Conservation (phyloP, 495 filamentous ascomycete species). For the Bacidia gigantensis region DNA sequence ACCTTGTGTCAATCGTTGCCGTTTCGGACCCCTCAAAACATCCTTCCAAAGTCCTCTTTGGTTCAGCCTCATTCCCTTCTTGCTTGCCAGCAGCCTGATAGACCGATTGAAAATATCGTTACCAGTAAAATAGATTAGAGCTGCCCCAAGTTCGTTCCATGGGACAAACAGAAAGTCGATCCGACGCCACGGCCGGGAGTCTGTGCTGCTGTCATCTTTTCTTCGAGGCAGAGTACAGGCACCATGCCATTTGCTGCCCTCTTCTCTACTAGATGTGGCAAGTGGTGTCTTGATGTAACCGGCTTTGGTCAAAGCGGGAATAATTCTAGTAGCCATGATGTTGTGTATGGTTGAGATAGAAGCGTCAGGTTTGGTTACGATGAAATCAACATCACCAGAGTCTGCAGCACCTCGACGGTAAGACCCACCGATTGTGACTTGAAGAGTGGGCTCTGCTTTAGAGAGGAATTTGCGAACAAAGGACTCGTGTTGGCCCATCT, state of each 20-base stretch:
- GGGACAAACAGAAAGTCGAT: constrained; percentile 85
- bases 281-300: constrained; percentile 48
- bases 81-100: constrained; percentile 67
- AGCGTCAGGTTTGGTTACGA: constrained; percentile 57
- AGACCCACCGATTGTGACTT: constrained; percentile 68
- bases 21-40: constrained; percentile 46
- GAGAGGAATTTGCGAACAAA: constrained; percentile 50
- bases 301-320: constrained; percentile 43
- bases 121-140: constrained; percentile 88
- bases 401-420: constrained; percentile 66
- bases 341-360: constrained; percentile 42
- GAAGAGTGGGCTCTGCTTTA: constrained; percentile 45
- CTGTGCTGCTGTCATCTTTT: constrained; percentile 1
- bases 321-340: constrained; percentile 48
- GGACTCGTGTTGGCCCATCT: constrained; percentile 57
- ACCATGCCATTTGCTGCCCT: constrained; percentile 75
- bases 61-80: constrained; percentile 76
- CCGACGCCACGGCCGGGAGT: constrained; percentile 49
- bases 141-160: constrained; percentile 67
- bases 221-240: constrained; percentile 45
- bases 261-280: constrained; percentile 29
- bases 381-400: constrained; percentile 74
- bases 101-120: constrained; percentile 95
- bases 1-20: constrained; percentile 56
- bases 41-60: constrained; percentile 70